These are phyloP conservation scores for Mollisia scopiformis DNA, from an alignment of 2,329 filamentous ascomycete species.

Conservation along the genomic window DNA sequence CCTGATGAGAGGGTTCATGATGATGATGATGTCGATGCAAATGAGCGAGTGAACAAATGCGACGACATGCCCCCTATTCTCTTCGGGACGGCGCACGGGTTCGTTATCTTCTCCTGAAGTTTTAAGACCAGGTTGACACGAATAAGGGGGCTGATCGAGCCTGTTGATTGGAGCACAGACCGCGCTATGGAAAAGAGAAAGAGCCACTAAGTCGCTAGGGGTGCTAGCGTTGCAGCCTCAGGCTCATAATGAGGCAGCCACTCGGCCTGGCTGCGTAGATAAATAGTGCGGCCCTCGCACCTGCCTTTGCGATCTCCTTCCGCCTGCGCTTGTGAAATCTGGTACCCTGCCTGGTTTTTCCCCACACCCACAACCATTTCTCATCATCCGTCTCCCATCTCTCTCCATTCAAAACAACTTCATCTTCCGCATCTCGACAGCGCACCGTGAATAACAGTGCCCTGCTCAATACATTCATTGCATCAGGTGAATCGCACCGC, in stretches of 20 bases:
- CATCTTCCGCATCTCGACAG: slow-evolving; percentile 19
- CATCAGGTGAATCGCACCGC: slow-evolving; percentile 24
- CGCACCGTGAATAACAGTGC: slow-evolving; percentile 28
- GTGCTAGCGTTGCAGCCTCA: slow-evolving; percentile 2
- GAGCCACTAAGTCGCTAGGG: background rate
- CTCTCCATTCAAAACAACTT: slow-evolving; percentile 6
- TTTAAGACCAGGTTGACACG: background rate
- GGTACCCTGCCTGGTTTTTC: slow-evolving; percentile 21
- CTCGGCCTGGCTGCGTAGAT: slow-evolving; percentile 18
- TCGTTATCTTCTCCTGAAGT: slow-evolving; percentile 1
- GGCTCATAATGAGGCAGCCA: slow-evolving; percentile 1
- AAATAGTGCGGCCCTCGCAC: slow-evolving; percentile 16
- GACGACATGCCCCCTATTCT: background rate
- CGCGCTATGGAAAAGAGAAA: slow-evolving; percentile 3
- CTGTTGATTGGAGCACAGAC: background rate
- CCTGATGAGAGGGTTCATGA: background rate
- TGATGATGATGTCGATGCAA: background rate
- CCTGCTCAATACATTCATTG: slow-evolving; percentile 34
- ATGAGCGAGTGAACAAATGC: background rate
- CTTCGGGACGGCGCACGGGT: background rate
- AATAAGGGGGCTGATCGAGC: background rate
- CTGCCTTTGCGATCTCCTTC: slow-evolving; percentile 17
- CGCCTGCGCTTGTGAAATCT: slow-evolving; percentile 22
- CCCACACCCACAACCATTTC: slow-evolving; percentile 5
- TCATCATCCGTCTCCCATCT: slow-evolving; percentile 2